A percentile compares a stretch with the other conserved stretches of the same genome.
Evolutionary conservation across 345 rosid species (phyloP).

Genomic region (Lumnitzera littorea): DNA sequence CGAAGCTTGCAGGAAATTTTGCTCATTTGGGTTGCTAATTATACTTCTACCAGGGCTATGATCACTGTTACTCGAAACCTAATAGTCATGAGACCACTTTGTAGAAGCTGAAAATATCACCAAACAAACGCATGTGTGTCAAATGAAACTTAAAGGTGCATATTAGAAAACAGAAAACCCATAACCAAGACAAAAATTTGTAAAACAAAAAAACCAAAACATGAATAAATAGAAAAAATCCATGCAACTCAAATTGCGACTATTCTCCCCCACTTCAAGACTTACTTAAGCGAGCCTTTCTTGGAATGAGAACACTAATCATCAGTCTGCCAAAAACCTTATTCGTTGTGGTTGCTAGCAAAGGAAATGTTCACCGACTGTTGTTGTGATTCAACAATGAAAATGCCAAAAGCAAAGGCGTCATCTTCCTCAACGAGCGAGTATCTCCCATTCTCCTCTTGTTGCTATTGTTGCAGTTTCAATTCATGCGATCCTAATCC

Average conservation of each 20-base stretch:
- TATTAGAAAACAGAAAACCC: conserved; percentile 1
- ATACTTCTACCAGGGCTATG: conserved; percentile 28
- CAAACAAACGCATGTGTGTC: background rate
- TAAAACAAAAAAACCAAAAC: too few species aligned
- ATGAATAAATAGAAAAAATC: too few species aligned
- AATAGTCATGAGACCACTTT: conserved; percentile 85
- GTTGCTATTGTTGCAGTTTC: conserved; percentile 51
- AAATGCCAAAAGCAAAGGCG: conserved; percentile 36
- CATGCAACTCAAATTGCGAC: background rate
- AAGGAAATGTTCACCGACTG: conserved; percentile 57
- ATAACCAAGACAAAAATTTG: too few species aligned
- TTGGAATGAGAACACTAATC: conserved; percentile 97
- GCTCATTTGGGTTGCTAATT: conserved; percentile 27
- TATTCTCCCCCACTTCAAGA: conserved; percentile 47
- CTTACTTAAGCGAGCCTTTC: conserved; percentile 99
- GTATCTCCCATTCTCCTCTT: conserved; percentile 77
- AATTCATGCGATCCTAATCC: conserved; percentile 56
- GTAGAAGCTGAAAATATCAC: conserved; percentile 47
- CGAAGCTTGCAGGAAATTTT: conserved; percentile 63
- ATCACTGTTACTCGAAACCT: conserved; percentile 52
- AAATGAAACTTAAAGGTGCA: background rate
- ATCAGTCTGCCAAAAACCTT: conserved; percentile 47
- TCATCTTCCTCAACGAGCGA: conserved; percentile 65
- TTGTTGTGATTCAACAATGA: conserved; percentile 40
- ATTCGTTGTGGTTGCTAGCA: conserved; percentile 47